Evolutionary conservation across 192 early-diverging fungal genomes (phyloP).

Genomic region (Mortierella claussenii): DNA sequence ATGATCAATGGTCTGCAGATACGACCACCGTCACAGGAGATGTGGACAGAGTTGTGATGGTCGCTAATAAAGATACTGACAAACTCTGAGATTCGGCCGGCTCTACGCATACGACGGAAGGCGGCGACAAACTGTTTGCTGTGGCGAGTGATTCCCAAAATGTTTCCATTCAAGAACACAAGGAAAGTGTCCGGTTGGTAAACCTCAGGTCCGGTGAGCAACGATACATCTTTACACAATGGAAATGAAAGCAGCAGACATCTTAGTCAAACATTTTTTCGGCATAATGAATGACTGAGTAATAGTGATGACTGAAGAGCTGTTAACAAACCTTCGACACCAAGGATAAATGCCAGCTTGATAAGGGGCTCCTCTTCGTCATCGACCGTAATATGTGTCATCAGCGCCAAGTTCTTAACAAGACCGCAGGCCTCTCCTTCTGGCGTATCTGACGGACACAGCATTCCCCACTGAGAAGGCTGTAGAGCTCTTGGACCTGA

Average conservation of each 20-base stretch:
- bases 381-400: slow-evolving; percentile 99
- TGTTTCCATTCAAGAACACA: slow-evolving; percentile 94
- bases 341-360: slow-evolving; percentile 84
- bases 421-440: slow-evolving; percentile 99
- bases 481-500: slow-evolving; percentile 96
- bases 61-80: slow-evolving; percentile 90
- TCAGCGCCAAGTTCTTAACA: slow-evolving; percentile 96
- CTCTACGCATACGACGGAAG: slow-evolving; percentile 87
- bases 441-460: slow-evolving; percentile 97
- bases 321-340: slow-evolving; percentile 81
- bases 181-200: slow-evolving; percentile 83
- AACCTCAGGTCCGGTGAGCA: slow-evolving; percentile 89
- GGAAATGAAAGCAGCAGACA: background rate
- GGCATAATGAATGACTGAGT: no score
- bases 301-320: no score
- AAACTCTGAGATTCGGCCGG: slow-evolving; percentile 89
- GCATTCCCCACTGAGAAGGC: slow-evolving; percentile 97
- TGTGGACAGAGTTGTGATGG: slow-evolving; percentile 87
- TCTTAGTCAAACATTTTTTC: background rate
- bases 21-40: slow-evolving; percentile 93
- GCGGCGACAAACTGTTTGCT: slow-evolving; percentile 86
- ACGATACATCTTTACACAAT: slow-evolving; percentile 73
- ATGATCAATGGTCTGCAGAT: slow-evolving; percentile 98
- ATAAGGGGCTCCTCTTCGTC: slow-evolving; percentile 85
- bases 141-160: slow-evolving; percentile 88